Evolutionary conservation across 768 basidiomycete genomes (phyloP).

Genomic region (Leccinum arenicola): DNA sequence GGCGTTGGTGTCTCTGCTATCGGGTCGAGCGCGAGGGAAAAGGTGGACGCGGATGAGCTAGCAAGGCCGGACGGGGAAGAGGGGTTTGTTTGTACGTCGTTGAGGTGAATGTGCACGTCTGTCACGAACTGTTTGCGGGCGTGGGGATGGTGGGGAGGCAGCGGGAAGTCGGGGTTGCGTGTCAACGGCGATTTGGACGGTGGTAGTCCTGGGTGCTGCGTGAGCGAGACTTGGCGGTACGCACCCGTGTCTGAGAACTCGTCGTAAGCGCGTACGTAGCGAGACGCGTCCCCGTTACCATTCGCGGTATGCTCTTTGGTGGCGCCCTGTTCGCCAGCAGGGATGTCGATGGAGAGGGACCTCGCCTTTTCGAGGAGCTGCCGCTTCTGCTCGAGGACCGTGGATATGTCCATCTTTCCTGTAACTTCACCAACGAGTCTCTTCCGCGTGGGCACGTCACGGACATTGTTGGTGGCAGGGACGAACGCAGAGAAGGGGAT

Average conservation of each 20-base stretch:
- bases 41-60: constrained; percentile 45
- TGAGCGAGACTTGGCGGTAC: constrained; percentile 11
- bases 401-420: constrained; percentile 40
- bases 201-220: constrained; percentile 2
- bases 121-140: constrained; percentile 71
- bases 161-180: constrained; percentile 49
- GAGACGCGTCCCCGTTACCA: constrained; percentile 13
- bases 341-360: constrained; percentile 65
- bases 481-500: constrained; percentile 3
- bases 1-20: constrained; percentile 44
- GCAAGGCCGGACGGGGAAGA: constrained; percentile 21
- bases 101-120: constrained; percentile 44
- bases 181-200: constrained; percentile 33
- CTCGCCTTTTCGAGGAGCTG: constrained; percentile 50
- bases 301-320: not conserved
- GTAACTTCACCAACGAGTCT: constrained; percentile 52
- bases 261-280: constrained; percentile 31
- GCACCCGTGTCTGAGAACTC: constrained; percentile 25
- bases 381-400: constrained; percentile 51
- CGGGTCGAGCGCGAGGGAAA: constrained; percentile 47
- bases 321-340: constrained; percentile 42
- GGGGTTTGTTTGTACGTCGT: constrained; percentile 24
- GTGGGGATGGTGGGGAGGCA: constrained; percentile 67
- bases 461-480: constrained; percentile 19
- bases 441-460: constrained; percentile 41